Evolutionary conservation across 2,329 filamentous ascomycete species (phyloP).

Genomic region (Furcasterigmium furcatum): DNA sequence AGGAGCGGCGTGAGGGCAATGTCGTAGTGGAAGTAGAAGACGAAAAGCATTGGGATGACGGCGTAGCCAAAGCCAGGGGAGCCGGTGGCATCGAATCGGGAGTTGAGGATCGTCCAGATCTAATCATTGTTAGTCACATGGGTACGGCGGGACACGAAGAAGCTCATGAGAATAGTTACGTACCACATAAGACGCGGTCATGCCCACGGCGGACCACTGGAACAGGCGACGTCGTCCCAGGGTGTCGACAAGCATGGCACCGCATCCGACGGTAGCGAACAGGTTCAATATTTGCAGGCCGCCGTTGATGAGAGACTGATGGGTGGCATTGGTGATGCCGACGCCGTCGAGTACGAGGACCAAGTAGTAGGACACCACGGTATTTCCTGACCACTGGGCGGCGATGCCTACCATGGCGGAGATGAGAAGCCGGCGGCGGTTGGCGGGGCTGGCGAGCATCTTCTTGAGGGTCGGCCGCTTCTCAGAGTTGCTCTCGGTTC

Average conservation of each 20-base stretch:
- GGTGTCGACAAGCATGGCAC: slow-evolving; percentile 2
- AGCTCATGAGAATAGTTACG: slow-evolving; percentile 19
- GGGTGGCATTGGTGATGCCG: slow-evolving; percentile 22
- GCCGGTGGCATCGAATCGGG: slow-evolving; percentile 21
- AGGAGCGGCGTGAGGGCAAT: slow-evolving; percentile 44
- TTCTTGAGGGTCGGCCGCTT: slow-evolving; percentile 12
- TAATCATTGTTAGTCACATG: slow-evolving; percentile 15
- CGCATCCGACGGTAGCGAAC: slow-evolving; percentile 18
- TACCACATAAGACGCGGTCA: slow-evolving; percentile 24
- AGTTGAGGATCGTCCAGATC: slow-evolving; percentile 26
- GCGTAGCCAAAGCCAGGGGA: slow-evolving; percentile 20
- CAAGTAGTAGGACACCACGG: slow-evolving; percentile 46
- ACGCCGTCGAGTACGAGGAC: slow-evolving; percentile 34
- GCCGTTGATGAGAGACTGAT: slow-evolving; percentile 23
- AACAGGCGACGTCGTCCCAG: slow-evolving; percentile 5
- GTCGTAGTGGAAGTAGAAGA: slow-evolving; percentile 41
- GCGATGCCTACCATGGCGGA: slow-evolving; percentile 46
- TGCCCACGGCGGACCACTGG: slow-evolving; percentile 23
- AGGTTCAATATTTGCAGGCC: slow-evolving; percentile 8
- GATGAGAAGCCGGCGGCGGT: slow-evolving; percentile 42
- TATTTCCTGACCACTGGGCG: slow-evolving; percentile 50
- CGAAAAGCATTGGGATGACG: slow-evolving; percentile 32
- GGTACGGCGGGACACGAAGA: slow-evolving; percentile 16
- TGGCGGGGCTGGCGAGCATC: slow-evolving; percentile 20
- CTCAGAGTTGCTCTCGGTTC: slow-evolving; percentile 33